phyloP scores from a whole-genome alignment of 1,284 basidiomycete genomes.

The Microbotryum silenes-acaulis region DNA sequence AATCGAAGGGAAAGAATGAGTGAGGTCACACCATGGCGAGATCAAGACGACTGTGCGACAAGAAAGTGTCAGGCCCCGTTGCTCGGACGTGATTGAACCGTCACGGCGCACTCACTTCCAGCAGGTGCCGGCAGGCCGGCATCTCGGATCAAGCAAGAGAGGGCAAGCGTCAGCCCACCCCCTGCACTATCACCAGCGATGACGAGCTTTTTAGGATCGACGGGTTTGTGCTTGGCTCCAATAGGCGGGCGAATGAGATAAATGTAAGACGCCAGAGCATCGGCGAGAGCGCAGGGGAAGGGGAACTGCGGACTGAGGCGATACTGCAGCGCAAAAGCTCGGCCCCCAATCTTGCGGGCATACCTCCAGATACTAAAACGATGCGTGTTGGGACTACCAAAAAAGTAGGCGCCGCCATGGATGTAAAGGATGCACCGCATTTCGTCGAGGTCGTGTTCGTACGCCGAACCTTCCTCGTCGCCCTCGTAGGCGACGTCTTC shows the following conservation, averaged over 20 bases:
- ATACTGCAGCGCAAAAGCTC: slow-evolving; percentile 84
- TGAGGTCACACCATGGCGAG: slow-evolving; percentile 64
- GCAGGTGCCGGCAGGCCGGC: slow-evolving; percentile 71
- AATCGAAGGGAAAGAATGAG: slow-evolving; percentile 87
- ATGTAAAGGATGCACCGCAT: slow-evolving; percentile 59
- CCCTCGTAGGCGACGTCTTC: slow-evolving; percentile 30
- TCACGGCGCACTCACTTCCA: slow-evolving; percentile 47
- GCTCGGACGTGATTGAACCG: no score
- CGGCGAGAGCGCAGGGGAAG: slow-evolving; percentile 72
- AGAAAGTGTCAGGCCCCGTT: background rate
- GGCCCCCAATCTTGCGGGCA: slow-evolving; percentile 80
- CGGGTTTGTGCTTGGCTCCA: slow-evolving; percentile 61
- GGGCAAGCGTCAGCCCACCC: slow-evolving; percentile 73
- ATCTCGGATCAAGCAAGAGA: slow-evolving; percentile 89
- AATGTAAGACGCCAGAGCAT: slow-evolving; percentile 48
- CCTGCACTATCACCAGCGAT: slow-evolving; percentile 91
- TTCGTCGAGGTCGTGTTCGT: slow-evolving; percentile 64
- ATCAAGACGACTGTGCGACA: slow-evolving; percentile 52
- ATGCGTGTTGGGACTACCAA: slow-evolving; percentile 44
- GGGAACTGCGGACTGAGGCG: slow-evolving; percentile 67
- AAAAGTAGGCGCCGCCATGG: slow-evolving; percentile 53
- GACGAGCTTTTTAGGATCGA: slow-evolving; percentile 73
- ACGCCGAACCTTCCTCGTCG: slow-evolving; percentile 40
- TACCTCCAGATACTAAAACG: slow-evolving; percentile 39
- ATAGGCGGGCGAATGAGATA: slow-evolving; percentile 66